Base-by-base conservation (phyloP, 768 basidiomycete species). In the Daedaleopsis sinensis region DNA sequence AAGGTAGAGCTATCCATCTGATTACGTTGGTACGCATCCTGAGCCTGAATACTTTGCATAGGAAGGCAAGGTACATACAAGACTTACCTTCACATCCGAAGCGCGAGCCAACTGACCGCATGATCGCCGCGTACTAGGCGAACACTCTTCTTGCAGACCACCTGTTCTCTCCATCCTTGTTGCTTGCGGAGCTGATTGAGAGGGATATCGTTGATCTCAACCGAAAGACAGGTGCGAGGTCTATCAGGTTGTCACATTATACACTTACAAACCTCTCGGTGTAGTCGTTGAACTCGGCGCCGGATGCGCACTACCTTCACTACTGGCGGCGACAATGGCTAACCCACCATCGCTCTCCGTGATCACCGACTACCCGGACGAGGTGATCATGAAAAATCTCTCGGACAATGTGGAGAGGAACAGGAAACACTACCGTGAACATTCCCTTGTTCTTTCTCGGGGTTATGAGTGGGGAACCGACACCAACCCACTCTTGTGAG, bases 111-210 rank as follows among this genome's bases (percentile, higher is more conserved):
- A 35, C 51, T 61, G 54, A n/a, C n/a, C n/a, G n/a, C n/a, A 36
- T 53, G 10, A 27, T 6, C 61, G 3, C 44, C 46, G 67, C 52
- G 27, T 32, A n/a, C n/a, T n/a, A 90, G 88, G 86, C 88, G 32
- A 89, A 84, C 62, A 88, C 87, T 15, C 78, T 90, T 11, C 77
- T 91, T 21, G 89, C 88, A 52, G 88, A 91, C 72, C 87, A 88
- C 63, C 76, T 90, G 3, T 91, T 90, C 70, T 90, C 86, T 42
- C 89, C 87, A 16, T 81, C 84, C 10, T 77, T 91, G 9, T 80
- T 86, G 57, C 77, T 91, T 18, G 85, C 86, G 3, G 87, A 91
- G 68, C 75, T 79, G 27, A 84, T 92, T 11, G 88, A 91, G 71
- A 71, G 80, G 57, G 79, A 80, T 0, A 67, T 83, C 6, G 69